A percentile compares a stretch with the other conserved stretches of the same genome.
phyloP scores from a whole-genome alignment of 306 rosid species.

The Cicer bijugum region DNA sequence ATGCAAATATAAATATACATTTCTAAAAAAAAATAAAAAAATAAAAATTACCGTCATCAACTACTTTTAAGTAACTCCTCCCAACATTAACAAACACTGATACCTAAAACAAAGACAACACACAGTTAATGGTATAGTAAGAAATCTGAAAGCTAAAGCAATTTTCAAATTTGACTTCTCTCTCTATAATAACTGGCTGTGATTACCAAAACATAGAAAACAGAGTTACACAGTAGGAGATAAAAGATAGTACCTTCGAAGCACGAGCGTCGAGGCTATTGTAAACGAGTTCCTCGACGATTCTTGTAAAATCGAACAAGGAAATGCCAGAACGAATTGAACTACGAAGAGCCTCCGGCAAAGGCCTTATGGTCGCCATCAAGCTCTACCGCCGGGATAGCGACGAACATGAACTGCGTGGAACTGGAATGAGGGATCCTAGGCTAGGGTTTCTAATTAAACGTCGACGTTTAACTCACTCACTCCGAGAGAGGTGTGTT shows the following conservation, averaged over 20 bases:
- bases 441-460: conserved; percentile 43
- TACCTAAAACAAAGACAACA: conserved; percentile 56
- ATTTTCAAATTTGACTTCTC: neutral
- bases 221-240: neutral
- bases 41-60: conserved; percentile 65
- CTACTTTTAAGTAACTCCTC: conserved; percentile 71
- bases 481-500: neutral
- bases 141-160: conserved; percentile 2
- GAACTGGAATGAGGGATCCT: neutral
- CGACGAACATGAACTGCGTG: neutral
- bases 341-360: conserved; percentile 65
- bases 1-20: conserved; percentile 8
- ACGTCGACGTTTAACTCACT: conserved; percentile 42
- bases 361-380: conserved; percentile 62
- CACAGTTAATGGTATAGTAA: conserved; percentile 13
- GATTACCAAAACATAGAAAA: neutral
- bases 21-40: neutral
- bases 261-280: conserved; percentile 82
- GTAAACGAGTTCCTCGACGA: conserved; percentile 86
- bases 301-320: conserved; percentile 66
- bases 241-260: conserved; percentile 54
- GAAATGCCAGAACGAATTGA: conserved; percentile 73
- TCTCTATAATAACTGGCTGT: neutral
- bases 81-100: conserved; percentile 66
- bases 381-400: conserved; percentile 32